Base-by-base conservation (phyloP, 169 alveolate species). In the Plasmodium relictum region DNA sequence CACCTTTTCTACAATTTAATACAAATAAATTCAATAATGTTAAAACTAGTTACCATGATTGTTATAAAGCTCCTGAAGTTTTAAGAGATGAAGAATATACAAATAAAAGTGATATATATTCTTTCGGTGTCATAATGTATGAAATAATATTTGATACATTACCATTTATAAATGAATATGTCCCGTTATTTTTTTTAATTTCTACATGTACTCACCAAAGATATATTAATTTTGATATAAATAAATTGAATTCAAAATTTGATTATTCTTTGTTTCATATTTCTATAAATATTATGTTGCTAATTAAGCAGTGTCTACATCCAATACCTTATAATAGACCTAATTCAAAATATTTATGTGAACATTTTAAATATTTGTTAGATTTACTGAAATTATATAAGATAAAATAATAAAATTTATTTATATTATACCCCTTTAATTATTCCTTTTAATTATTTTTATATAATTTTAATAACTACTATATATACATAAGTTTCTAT, bases 111-210 rank as follows among this genome's bases (percentile, higher is more conserved):
- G 97, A 95, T 73, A 92, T 95, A 31, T 95, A 85, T 74, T 92
- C 97, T 22, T 92, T 95, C 6, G 97, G 97, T 5, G 93, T 95
- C 8, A 92, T 95, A 37, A 88, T 95, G 70, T 94, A 93, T 78
- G 97, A 95, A 89, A 78, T 95, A 93, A 83, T 92, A 20, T 83
- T 83, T 62, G 66, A 71, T 12, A 24, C 45, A 0, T 6, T 54
- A 18, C 91, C 91, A 8, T 68, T 83, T n/a, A 37, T 10, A 26
- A 68, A 58, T 42, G 65, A 83, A 9, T 18, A 6, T 16, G 24
- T 69, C 14, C 83, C 83, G n/a, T 56, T 56, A 6, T 83, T 69
- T 61, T 68, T 83, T 68, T 16, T 31, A 44, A 24, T 48, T 41
- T 56, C 72, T 6, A 68, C 85, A 39, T 66, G 85, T 58, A 52